Evolutionary conservation across 2,329 filamentous ascomycete species (phyloP), one percentile per base, ranked within the genome.

Genomic region (Myotisia sp.): DNA sequence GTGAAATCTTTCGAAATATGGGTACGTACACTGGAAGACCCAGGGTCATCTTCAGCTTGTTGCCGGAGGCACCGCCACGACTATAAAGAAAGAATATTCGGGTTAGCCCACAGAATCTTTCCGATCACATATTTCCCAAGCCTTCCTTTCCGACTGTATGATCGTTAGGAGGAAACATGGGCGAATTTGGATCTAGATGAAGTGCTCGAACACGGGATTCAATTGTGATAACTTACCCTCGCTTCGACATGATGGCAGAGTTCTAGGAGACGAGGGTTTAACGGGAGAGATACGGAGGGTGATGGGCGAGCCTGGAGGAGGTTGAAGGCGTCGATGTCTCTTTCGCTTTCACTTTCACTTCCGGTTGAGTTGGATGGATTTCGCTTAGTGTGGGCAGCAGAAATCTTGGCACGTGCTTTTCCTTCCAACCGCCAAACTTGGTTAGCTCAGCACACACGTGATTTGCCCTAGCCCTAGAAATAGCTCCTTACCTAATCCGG

Each of bases 1-100:
- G 17, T 10, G 8, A 34, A 36, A 24, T 16, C 37, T 33, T 26
- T 33, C 22, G 23, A 23, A 6, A 34, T 39, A 19, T 26, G 36
- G 33, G 24, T 30, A 31, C 85, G 67, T 92, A 94, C 86, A 93
- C 85, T 70, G 90, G 90, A 60, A 98, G 85, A 94, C 84, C 90
- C 69, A 98, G 84, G 67, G 90, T 94, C 90, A 98, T 98, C 82
- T 93, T 95, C 60, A 95, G 82, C 82, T 98, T 98, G 82, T 92
- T 92, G 77, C 90, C 90, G 61, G 86, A 81, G 74, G 84, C 80
- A 81, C 80, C 82, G 76, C 84, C 71, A 59, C 73, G 68, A 63
- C 71, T 73, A 50, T 37, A 33, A 33, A 33, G 34, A 9, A 40
- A 41, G 34, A 32, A 44, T 49, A 43, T n/a, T n/a, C 52, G 48